phyloP scores from a whole-genome alignment of 2,329 filamentous ascomycete species.

The Exophiala sp. region DNA sequence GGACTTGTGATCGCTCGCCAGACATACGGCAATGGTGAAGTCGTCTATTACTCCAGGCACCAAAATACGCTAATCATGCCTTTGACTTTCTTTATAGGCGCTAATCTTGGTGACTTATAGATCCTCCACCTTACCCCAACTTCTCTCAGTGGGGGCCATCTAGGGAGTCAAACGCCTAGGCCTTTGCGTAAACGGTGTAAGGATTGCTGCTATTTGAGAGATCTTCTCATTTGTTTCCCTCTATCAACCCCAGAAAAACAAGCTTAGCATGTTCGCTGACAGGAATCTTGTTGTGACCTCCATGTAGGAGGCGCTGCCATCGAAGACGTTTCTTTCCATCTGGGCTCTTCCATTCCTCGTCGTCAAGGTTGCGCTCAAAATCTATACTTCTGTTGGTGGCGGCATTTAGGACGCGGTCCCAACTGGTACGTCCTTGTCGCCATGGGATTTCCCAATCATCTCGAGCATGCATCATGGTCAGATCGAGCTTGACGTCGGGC shows the following conservation, averaged over 20 bases:
- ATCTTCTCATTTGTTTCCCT: not conserved
- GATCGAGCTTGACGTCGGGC: conserved; percentile 53
- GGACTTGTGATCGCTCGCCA: too few species aligned
- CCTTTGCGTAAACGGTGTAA: too few species aligned
- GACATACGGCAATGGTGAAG: too few species aligned
- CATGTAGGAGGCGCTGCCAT: conserved; percentile 44
- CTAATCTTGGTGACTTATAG: too few species aligned
- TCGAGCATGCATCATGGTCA: conserved; percentile 74
- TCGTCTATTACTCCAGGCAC: too few species aligned
- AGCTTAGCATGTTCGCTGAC: conserved; percentile 27
- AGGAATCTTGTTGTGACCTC: conserved; percentile 33
- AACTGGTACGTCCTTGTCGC: conserved; percentile 43
- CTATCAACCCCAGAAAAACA: conserved; percentile 15
- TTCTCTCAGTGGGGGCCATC: not conserved
- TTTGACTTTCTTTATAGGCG: too few species aligned
- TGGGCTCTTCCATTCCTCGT: conserved; percentile 22
- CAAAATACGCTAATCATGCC: too few species aligned
- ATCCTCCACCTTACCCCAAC: too few species aligned
- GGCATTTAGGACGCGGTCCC: conserved; percentile 33
- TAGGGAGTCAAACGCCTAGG: not conserved
- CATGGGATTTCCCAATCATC: conserved; percentile 82
- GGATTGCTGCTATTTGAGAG: too few species aligned
- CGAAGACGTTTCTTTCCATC: conserved; percentile 38
- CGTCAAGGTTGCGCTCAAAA: conserved; percentile 16
- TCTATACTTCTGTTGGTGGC: conserved; percentile 24